Evolutionary conservation across 495 filamentous ascomycete species (phyloP), one percentile per base, ranked within the genome.

Genomic region (Penicillium antarcticum): DNA sequence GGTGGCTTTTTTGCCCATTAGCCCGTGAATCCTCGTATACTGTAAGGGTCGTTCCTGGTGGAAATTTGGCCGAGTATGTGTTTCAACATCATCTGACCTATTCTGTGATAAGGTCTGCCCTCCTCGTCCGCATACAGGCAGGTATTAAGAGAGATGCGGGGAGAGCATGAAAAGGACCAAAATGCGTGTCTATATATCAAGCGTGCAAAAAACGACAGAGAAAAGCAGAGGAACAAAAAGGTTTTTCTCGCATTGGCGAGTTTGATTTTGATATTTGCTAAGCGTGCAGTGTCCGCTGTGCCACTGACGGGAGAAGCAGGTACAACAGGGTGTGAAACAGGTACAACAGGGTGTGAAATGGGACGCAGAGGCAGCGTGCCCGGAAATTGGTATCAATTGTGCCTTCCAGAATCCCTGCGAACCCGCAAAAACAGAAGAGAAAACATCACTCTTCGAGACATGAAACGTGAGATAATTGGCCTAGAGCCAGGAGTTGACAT

Each of bases 321-420:
- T 29, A 29, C 26, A 29, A 29, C 26, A 29, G 26, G 6, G 26
- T 29, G 16, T 45, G 24, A 33, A 52, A 45, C 14, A 21, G 21
- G 45, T 29, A 29, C 26, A 29, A 29, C 26, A 29, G 26, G 6
- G 26, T 29, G 16, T 45, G 24, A 33, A 52, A 45, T 23, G 33
- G 21, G 45, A 16, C 33, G 45, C 19, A 31, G 23, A 32, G 13
- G 29, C 40, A 48, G 35, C 45, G 40, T 53, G 49, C 37, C 50
- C 43, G 45, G 50, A 31, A 61, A 52, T 57, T 67, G 68, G 68
- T 67, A 68, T 68, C 66, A 64, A 58, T 52, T 63, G 47, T 60
- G 53, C 43, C 51, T 49, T 51, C 39, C 41, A 16, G 32, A 14
- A 48, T 50, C 55, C 38, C 55, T 49, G 40, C 32, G 37, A 53